A percentile compares a stretch with the other conserved stretches of the same genome.
Conservation (phyloP, 1,284 basidiomycete species). For the Sporisorium exsertum region DNA sequence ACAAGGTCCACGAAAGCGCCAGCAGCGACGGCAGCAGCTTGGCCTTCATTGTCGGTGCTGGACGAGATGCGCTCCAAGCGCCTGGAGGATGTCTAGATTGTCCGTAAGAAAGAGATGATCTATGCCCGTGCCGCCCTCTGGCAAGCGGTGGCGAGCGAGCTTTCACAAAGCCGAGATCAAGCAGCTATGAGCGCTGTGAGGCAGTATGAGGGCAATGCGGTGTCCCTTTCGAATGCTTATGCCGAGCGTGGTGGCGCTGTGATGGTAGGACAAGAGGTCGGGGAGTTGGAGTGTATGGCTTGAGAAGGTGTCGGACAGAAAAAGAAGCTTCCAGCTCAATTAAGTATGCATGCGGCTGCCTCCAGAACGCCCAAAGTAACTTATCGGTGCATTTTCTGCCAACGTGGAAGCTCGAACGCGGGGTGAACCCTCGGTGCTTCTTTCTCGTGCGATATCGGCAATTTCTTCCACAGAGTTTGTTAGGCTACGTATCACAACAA, state of each 20-base stretch:
- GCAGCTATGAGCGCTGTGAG: not conserved
- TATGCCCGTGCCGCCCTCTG: not conserved
- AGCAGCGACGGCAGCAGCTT: constrained; percentile 37
- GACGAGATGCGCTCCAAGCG: not conserved
- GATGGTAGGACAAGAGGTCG: not conserved
- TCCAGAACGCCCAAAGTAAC: not conserved
- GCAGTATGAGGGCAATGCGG: not conserved
- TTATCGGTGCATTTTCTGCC: constrained; percentile 7
- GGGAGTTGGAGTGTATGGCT: not conserved
- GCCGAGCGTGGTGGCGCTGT: not conserved
- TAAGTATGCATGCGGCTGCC: constrained; percentile 14
- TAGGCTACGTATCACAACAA: not conserved
- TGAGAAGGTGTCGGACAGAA: constrained; percentile 7
- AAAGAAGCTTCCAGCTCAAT: constrained; percentile 36
- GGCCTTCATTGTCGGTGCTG: constrained; percentile 23
- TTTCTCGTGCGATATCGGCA: constrained; percentile 8
- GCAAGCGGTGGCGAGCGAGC: constrained; percentile 1
- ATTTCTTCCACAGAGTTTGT: not conserved
- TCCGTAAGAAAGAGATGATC: not conserved
- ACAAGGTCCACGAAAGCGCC: constrained; percentile 45
- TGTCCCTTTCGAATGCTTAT: not conserved
- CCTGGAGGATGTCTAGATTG: not conserved
- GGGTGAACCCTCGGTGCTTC: not conserved
- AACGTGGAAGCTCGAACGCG: constrained; percentile 36
- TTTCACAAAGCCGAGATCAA: not conserved